Evolutionary conservation across 108 stramenopile species (phyloP).

Genomic region (Cyclotella baltica): DNA sequence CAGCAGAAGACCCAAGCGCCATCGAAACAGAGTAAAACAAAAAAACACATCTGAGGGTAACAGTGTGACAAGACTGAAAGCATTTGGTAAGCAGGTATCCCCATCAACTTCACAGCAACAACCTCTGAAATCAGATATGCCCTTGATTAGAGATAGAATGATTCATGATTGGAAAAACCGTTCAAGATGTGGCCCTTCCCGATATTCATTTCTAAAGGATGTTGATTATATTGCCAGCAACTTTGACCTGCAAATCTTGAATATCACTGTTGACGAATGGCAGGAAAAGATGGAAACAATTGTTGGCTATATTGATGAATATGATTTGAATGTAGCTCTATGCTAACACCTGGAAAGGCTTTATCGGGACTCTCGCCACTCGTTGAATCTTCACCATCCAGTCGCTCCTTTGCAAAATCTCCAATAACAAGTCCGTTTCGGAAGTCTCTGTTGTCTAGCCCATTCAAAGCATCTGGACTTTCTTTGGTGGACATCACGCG

Average conservation of each 20-base stretch:
- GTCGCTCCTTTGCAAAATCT: background rate
- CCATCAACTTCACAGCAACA: background rate
- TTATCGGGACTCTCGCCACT: too few species aligned
- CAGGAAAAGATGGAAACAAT: constrained; percentile 39
- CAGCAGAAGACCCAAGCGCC: background rate
- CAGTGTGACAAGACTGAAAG: too few species aligned
- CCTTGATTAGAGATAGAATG: constrained; percentile 20
- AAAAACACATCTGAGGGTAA: background rate
- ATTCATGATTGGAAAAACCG: constrained; percentile 20
- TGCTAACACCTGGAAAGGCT: too few species aligned
- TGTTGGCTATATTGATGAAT: constrained; percentile 37
- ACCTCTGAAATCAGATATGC: background rate
- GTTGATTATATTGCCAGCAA: constrained; percentile 8
- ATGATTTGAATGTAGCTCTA: background rate
- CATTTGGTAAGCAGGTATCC: background rate
- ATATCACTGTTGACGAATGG: constrained; percentile 29
- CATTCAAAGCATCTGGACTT: background rate
- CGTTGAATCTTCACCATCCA: background rate
- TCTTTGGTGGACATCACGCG: constrained; percentile 33
- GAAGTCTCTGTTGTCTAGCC: background rate
- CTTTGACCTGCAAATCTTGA: constrained; percentile 3
- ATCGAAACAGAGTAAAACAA: background rate
- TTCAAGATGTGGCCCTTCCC: constrained; percentile 45
- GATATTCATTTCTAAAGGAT: constrained; percentile 42
- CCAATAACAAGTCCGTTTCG: constrained; percentile 3